Evolutionary conservation across 2,329 filamentous ascomycete genomes (phyloP).

Genomic region (Geosmithia morbida): DNA sequence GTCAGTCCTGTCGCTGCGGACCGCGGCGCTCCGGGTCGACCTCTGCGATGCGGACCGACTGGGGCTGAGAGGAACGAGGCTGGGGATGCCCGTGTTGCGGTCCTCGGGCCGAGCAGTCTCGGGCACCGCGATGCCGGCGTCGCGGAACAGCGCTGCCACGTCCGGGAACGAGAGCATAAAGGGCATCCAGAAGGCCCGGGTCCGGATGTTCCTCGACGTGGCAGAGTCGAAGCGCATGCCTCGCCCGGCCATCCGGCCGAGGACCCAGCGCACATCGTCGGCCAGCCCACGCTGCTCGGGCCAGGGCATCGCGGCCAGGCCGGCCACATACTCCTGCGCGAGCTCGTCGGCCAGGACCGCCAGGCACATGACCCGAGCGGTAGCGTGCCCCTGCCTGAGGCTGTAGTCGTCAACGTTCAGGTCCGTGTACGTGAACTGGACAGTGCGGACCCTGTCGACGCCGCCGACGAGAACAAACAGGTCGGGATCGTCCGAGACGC

Average conservation of each 20-base stretch:
- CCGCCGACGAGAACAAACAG: constrained; percentile 20
- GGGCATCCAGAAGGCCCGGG: constrained; percentile 14
- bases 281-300: constrained; percentile 9
- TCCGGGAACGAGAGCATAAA: constrained; percentile 15
- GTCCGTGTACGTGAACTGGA: not conserved
- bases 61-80: not conserved
- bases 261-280: constrained; percentile 18
- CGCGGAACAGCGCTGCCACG: constrained; percentile 12
- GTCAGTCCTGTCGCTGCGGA: too few species aligned
- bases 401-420: constrained; percentile 14
- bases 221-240: constrained; percentile 7
- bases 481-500: constrained; percentile 10
- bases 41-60: too few species aligned
- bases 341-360: constrained; percentile 17
- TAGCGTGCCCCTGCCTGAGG: constrained; percentile 2
- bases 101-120: not conserved
- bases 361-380: constrained; percentile 16
- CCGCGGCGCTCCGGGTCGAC: too few species aligned
- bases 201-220: constrained; percentile 6
- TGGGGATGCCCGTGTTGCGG: not conserved
- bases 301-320: constrained; percentile 6
- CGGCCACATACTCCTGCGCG: constrained; percentile 16
- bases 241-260: constrained; percentile 6
- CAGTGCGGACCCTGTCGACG: constrained; percentile 5
- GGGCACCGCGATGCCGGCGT: constrained; percentile 11